These are phyloP conservation scores for Exophiala viscosa DNA, from an alignment of 2,329 filamentous ascomycete genomes.

Conservation along the genomic window DNA sequence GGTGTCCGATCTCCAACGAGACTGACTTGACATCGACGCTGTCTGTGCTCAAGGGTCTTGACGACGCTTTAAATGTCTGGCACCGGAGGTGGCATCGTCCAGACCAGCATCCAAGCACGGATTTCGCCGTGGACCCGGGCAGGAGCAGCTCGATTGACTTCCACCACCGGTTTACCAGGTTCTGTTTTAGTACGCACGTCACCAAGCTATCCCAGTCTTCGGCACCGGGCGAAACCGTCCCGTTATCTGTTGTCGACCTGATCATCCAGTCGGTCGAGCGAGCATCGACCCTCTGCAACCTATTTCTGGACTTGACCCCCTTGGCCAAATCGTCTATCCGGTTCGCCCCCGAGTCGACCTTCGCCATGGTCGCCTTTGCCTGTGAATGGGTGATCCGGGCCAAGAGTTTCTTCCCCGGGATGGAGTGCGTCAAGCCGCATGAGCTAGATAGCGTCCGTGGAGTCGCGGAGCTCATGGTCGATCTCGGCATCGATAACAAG, in stretches of 20 bases:
- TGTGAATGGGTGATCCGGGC: conserved; percentile 6
- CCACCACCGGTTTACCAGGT: conserved; percentile 2
- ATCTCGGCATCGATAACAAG: conserved; percentile 7
- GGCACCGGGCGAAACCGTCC: background rate
- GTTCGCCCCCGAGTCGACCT: conserved; percentile 9
- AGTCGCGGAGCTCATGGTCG: conserved; percentile 8
- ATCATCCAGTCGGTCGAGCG: conserved; percentile 4
- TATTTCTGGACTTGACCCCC: conserved; percentile 4
- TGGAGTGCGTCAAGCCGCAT: conserved; percentile 1
- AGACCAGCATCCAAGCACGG: background rate
- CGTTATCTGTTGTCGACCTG: background rate
- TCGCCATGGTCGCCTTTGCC: conserved; percentile 5
- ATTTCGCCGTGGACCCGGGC: background rate
- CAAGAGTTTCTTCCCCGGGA: background rate
- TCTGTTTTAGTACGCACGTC: conserved; percentile 5
- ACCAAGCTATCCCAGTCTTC: conserved; percentile 7
- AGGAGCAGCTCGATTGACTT: conserved; percentile 1
- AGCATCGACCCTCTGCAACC: background rate
- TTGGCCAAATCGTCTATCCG: conserved; percentile 6
- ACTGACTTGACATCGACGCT: background rate
- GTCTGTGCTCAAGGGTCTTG: conserved; percentile 3
- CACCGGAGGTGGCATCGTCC: background rate
- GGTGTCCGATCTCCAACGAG: conserved; percentile 6
- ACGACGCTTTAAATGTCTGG: conserved; percentile 4
- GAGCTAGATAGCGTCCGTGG: conserved; percentile 2